phyloP scores from a whole-genome alignment of 2,329 filamentous ascomycete species.

The Xylariaceae sp. region DNA sequence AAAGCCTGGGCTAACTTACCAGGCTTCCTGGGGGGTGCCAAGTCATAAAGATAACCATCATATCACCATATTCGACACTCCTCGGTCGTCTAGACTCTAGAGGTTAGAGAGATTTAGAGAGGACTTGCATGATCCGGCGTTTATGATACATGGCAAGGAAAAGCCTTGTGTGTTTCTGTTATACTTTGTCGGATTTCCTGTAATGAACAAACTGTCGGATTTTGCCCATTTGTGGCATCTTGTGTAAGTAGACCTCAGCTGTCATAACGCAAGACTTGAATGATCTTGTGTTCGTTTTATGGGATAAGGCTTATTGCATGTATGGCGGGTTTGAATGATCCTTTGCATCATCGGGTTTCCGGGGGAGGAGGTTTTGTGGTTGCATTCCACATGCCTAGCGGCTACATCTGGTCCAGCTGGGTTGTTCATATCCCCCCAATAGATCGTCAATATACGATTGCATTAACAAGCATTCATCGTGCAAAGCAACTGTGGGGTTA shows the following conservation, averaged over 20 bases:
- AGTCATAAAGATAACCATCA: constrained; percentile 5
- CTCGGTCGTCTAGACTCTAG: constrained; percentile 4
- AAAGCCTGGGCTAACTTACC: constrained; percentile 51
- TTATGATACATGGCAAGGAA: constrained; percentile 18
- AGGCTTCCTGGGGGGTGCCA: constrained; percentile 41
- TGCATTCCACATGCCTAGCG: too few species aligned
- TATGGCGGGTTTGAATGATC: too few species aligned
- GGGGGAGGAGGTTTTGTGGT: too few species aligned
- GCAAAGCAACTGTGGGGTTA: too few species aligned
- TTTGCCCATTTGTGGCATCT: constrained; percentile 14
- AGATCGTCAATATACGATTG: constrained; percentile 12
- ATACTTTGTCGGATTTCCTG: constrained; percentile 8
- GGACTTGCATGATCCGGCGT: constrained; percentile 26
- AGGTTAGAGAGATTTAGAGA: constrained; percentile 10
- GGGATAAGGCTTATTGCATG: not conserved
- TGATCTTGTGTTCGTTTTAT: constrained; percentile 6
- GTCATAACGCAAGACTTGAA: constrained; percentile 5
- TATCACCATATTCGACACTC: constrained; percentile 7
- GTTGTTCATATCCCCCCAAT: constrained; percentile 10
- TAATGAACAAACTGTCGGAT: not conserved
- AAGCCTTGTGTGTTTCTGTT: constrained; percentile 13
- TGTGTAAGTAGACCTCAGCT: constrained; percentile 14
- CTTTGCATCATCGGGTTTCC: too few species aligned
- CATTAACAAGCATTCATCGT: too few species aligned
- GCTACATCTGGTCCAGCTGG: not conserved